Base-by-base conservation (phyloP, 768 basidiomycete genomes). In the Pleurotus platypus region DNA sequence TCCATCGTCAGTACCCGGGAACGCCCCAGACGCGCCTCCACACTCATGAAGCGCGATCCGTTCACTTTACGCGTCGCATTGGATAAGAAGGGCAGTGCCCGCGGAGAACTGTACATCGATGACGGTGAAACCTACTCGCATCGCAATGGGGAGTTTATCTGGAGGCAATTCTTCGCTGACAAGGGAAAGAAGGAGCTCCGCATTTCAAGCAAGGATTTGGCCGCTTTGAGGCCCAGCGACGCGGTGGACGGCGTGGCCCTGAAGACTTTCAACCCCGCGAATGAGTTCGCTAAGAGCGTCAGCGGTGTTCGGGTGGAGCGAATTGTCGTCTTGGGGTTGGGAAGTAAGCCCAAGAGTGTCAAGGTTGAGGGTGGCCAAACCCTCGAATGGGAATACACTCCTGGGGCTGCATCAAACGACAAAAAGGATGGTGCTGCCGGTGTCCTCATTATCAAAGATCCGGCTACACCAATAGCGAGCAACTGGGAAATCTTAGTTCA, bases 31-130 rank as follows among this genome's bases (percentile, higher is more conserved):
- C 82, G 94, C 2, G 80, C 96, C 1, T 92, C 96, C 0, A 78
- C 85, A 0, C 77, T 95, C 42, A 96, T 97, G 90, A 90, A 87
- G 74, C 72, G 78, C 54, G 97, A 99, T 67, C 97, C 96, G 0
- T 92, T 95, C 78, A 98, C 94, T 0, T 81, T 98, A 39, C 86
- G 89, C 56, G 80, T 96, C 20, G 92, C 94, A 0, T 76, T 96
- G 16, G 81, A 81, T 71, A 82, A 84, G 47, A 65, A 74, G 1
- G 73, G 76, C 24, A 65, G 61, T 27, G 95, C 95, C 0, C 68
- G 66, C 1, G 97, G 97, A 38, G 91, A 95, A 65, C 78, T 99
- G 38, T 99, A 98, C 72, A 82, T 96, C 56, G 97, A 99, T 68
- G 97, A 98, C 63, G 97, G 97, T 12, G 89, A 88, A 51, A 83